These are phyloP conservation scores for Aureobasidium sp. DNA, from an alignment of 2,329 filamentous ascomycete genomes.

Conservation along the genomic window DNA sequence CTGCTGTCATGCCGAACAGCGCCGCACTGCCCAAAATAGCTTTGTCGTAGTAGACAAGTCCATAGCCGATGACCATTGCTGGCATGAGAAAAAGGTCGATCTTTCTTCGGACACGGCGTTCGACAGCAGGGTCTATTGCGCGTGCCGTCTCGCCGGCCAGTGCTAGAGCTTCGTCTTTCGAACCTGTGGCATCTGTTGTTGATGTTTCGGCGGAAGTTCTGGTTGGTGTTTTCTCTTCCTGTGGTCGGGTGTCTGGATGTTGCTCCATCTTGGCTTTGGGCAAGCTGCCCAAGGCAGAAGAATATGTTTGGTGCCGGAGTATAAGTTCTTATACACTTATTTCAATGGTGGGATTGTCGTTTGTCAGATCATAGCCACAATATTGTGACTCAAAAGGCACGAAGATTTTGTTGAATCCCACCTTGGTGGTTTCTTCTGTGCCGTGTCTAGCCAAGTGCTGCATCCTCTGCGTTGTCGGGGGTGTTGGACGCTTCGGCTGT, in stretches of 20 bases:
- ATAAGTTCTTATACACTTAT: too few species aligned
- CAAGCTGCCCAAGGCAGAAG: not conserved
- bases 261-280: too few species aligned
- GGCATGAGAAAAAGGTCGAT: constrained; percentile 62
- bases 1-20: constrained; percentile 67
- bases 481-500: not conserved
- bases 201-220: not conserved
- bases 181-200: constrained; percentile 16
- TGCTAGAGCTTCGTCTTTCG: constrained; percentile 49
- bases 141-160: constrained; percentile 52
- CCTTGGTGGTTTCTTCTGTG: not conserved
- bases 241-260: too few species aligned
- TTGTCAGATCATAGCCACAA: not conserved
- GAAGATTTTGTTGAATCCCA: not conserved
- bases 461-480: not conserved
- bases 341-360: not conserved
- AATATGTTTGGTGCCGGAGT: too few species aligned
- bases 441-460: not conserved
- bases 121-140: constrained; percentile 46
- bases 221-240: not conserved
- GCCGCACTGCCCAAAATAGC: constrained; percentile 66
- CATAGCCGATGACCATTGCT: constrained; percentile 56
- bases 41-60: constrained; percentile 61
- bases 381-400: not conserved
- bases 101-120: constrained; percentile 53